Percentiles rank a stretch among this genome's conserved stretches.
These are phyloP conservation scores for Discostella stelligeroides DNA, from an alignment of 108 stramenopile genomes.

Conservation along the genomic window DNA sequence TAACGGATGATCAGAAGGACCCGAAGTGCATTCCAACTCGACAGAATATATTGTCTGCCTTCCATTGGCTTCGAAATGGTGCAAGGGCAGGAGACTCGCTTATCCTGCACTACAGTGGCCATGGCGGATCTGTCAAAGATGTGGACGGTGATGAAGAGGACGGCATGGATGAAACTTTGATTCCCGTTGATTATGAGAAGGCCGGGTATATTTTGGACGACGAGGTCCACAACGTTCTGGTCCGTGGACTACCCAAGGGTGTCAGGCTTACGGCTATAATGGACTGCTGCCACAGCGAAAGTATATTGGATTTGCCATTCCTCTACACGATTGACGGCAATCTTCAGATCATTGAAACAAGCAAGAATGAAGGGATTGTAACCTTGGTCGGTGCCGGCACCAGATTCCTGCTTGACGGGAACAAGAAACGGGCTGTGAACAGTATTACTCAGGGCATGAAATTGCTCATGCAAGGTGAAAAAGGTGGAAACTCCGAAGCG, in stretches of 20 bases:
- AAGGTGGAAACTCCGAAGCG: constrained; percentile 32
- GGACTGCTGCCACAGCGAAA: constrained; percentile 79
- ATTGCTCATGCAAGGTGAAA: constrained; percentile 23
- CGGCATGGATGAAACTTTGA: constrained; percentile 67
- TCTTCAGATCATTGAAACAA: constrained; percentile 43
- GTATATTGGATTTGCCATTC: constrained; percentile 54
- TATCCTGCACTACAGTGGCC: constrained; percentile 64
- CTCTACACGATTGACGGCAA: constrained; percentile 43
- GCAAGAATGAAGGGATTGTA: constrained; percentile 33
- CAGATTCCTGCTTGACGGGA: constrained; percentile 45
- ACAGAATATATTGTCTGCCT: constrained; percentile 35
- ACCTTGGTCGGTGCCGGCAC: constrained; percentile 42
- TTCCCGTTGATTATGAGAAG: constrained; percentile 65
- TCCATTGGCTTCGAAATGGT: constrained; percentile 21
- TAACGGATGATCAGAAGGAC: constrained; percentile 36
- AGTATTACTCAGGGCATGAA: constrained; percentile 31
- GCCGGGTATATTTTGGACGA: constrained; percentile 65
- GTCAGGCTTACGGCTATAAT: constrained; percentile 59
- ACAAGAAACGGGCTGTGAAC: constrained; percentile 33
- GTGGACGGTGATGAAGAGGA: constrained; percentile 50
- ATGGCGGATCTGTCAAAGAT: constrained; percentile 57
- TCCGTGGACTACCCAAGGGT: constrained; percentile 57
- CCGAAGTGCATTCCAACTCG: constrained; percentile 22
- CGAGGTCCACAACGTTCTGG: constrained; percentile 54
- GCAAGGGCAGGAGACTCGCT: constrained; percentile 53